Evolutionary conservation across 2,329 filamentous ascomycete genomes (phyloP).

Genomic region (Fusarium clavum): DNA sequence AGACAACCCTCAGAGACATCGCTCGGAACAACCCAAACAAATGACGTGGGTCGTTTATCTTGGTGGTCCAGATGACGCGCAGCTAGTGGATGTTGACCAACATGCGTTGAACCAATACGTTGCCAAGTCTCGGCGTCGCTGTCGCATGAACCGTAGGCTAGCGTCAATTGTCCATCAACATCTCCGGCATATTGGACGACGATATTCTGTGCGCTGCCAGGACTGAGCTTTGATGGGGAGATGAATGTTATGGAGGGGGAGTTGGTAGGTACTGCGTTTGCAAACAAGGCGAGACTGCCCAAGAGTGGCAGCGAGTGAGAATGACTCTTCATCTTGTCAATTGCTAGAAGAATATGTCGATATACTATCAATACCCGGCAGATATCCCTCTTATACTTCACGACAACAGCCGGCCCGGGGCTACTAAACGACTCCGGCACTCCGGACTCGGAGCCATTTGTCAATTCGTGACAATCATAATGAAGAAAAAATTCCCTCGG

Average conservation of each 20-base stretch:
- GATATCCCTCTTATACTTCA: not conserved
- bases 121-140: constrained; percentile 15
- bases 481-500: not conserved
- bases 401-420: not conserved
- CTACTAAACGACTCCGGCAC: not conserved
- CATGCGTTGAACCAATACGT: constrained; percentile 37
- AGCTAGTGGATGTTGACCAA: constrained; percentile 39
- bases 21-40: constrained; percentile 38
- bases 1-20: constrained; percentile 32
- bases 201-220: constrained; percentile 36
- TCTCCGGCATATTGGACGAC: constrained; percentile 33
- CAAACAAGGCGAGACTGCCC: not conserved
- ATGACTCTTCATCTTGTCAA: not conserved
- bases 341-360: fast-evolving
- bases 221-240: not conserved
- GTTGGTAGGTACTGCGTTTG: not conserved
- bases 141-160: constrained; percentile 38
- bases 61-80: constrained; percentile 34
- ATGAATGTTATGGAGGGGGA: not conserved
- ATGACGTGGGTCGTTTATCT: constrained; percentile 30
- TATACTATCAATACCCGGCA: not conserved
- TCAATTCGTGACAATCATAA: not conserved
- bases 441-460: not conserved
- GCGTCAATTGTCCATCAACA: constrained; percentile 34
- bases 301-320: fast-evolving